Conservation (phyloP, 2,329 filamentous ascomycete species). For the Chaetomium sp. region DNA sequence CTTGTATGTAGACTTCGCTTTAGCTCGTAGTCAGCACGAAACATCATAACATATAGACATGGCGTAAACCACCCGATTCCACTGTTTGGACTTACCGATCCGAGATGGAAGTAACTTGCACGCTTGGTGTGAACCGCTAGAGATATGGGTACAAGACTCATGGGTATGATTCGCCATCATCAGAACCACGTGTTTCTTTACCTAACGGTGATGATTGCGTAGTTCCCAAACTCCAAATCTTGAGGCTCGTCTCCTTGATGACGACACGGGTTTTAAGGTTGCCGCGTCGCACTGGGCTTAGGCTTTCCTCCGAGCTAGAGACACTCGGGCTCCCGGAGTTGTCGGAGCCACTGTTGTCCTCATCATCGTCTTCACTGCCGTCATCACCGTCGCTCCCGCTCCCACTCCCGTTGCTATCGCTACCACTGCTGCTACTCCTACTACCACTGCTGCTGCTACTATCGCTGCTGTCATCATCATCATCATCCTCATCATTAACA, state of each 20-base stretch:
- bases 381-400: no score
- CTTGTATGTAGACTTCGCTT: no score
- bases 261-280: constrained; percentile 8
- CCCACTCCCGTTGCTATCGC: no score
- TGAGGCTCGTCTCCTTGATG: constrained; percentile 38
- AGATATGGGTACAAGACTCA: no score
- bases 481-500: constrained; percentile 28
- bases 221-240: constrained; percentile 33
- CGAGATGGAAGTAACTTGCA: neutral
- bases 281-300: neutral
- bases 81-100: no score
- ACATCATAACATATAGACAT: no score
- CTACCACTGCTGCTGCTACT: no score
- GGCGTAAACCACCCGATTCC: no score
- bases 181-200: neutral
- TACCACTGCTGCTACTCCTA: no score
- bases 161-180: neutral
- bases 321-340: neutral
- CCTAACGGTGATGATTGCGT: constrained; percentile 6
- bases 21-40: no score
- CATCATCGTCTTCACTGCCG: no score
- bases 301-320: constrained; percentile 7
- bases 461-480: constrained; percentile 7
- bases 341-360: neutral
- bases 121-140: no score